phyloP scores from a whole-genome alignment of 306 rosid genomes.

The Ceratonia siliqua region DNA sequence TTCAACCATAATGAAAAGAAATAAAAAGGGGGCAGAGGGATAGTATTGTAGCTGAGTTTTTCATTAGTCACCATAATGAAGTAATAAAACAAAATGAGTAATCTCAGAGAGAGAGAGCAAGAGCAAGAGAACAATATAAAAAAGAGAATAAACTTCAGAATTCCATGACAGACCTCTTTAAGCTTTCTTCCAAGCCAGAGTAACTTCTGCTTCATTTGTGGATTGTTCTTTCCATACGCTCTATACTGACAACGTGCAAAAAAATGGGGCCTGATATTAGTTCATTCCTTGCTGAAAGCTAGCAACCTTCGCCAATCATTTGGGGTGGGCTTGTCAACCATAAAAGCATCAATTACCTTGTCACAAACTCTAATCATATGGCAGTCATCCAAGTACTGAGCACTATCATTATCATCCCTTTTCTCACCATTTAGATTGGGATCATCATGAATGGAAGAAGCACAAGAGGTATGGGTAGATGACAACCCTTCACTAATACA shows the following conservation, averaged over 20 bases:
- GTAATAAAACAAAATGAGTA: not conserved
- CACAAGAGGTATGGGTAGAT: constrained; percentile 27
- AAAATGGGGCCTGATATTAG: constrained; percentile 73
- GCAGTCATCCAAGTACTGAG: constrained; percentile 48
- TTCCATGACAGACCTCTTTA: constrained; percentile 61
- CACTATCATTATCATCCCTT: constrained; percentile 33
- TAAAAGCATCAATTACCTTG: constrained; percentile 84
- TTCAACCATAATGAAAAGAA: constrained; percentile 5
- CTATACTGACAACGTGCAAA: constrained; percentile 57
- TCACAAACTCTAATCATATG: constrained; percentile 66
- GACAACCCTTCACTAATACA: constrained; percentile 30
- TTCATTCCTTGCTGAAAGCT: constrained; percentile 86
- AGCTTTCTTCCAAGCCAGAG: constrained; percentile 83
- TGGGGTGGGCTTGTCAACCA: constrained; percentile 87
- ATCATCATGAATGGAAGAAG: constrained; percentile 21
- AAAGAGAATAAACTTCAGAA: constrained; percentile 7
- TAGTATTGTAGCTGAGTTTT: not conserved
- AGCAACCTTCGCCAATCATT: constrained; percentile 84
- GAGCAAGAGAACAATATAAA: not conserved
- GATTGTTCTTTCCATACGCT: constrained; percentile 58
- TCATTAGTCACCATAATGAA: not conserved
- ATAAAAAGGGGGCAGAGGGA: not conserved
- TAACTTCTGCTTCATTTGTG: constrained; percentile 66
- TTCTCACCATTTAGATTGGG: constrained; percentile 25
- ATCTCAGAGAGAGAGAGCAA: constrained; percentile 14